phyloP scores from a whole-genome alignment of 768 basidiomycete species.

The Lactifluus subvellereus region DNA sequence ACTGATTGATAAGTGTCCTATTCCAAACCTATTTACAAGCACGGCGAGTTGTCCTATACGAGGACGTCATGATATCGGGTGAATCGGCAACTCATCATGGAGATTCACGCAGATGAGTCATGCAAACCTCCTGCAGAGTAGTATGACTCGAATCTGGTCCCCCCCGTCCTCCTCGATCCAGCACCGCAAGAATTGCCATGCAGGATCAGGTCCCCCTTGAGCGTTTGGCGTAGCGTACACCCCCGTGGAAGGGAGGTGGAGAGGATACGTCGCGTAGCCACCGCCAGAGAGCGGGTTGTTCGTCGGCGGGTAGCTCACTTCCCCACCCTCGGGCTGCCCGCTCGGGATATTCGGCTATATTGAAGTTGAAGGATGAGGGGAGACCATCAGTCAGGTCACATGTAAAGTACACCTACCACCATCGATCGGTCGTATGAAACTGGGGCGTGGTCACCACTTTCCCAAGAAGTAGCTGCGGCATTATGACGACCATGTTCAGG shows the following conservation, averaged over 20 bases:
- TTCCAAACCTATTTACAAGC: neutral
- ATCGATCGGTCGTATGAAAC: neutral
- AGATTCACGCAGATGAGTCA: neutral
- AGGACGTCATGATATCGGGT: neutral
- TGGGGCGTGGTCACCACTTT: neutral
- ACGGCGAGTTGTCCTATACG: neutral
- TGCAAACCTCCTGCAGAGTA: neutral
- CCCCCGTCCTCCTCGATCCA: neutral
- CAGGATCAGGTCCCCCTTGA: neutral
- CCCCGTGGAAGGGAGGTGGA: neutral
- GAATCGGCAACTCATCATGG: neutral
- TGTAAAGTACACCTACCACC: neutral
- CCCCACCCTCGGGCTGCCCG: neutral
- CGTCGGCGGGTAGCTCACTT: neutral
- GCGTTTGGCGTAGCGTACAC: neutral
- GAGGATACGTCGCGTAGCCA: neutral
- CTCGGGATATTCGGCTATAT: neutral
- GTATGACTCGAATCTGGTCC: neutral
- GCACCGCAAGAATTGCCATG: neutral
- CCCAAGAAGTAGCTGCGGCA: neutral
- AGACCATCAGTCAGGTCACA: neutral
- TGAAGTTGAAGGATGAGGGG: neutral
- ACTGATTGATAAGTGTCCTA: neutral
- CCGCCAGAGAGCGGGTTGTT: neutral
- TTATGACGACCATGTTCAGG: neutral